Evolutionary conservation across 306 rosid genomes (phyloP), one percentile per base, ranked within the genome.

Genomic region (Hippophae tibetana): DNA sequence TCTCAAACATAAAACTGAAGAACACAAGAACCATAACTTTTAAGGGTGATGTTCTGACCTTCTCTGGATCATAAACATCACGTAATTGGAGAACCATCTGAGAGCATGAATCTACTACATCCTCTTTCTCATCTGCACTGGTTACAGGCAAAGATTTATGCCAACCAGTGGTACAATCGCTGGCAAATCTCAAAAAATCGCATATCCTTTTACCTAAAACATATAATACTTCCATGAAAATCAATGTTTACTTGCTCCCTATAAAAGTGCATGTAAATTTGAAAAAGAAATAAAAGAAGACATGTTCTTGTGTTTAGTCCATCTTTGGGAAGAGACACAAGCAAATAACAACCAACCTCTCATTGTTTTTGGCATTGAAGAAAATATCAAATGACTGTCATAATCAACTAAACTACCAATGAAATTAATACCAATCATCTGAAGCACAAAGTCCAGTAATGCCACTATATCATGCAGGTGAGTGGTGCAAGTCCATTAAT

Each of bases 31-130:
- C 44, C 13, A 14, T 10, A 27, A 52, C 6, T 57, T 44, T 57
- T 26, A 18, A 44, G 43, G 67, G 45, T 52, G 58, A 49, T 65
- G 57, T 46, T 38, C 75, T 49, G 62, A 89, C 98, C 84, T 88
- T 92, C 55, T 83, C 87, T 3, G 95, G 81, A 61, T 88, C 95
- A 73, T 88, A 92, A 63, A 81, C 80, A 49, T 82, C 87, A 65
- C 76, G 93, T 14, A 92, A 88, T 71, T 86, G 95, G 56, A 78
- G 83, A 59, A 92, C 83, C 88, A 92, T 74, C 56, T 84, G 87
- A 71, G 96, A 88, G 72, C 93, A 92, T 18, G 93, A 85, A 76
- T 82, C 76, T 47, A 81, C 82, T 57, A 92, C 78, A 54, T 83
- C 83, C 65, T 86, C 88, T 76, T 73, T 85, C 82, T 86, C 79